These are phyloP conservation scores for Cucurbita argyrosperma DNA, from an alignment of 306 rosid species.

Conservation along the genomic window DNA sequence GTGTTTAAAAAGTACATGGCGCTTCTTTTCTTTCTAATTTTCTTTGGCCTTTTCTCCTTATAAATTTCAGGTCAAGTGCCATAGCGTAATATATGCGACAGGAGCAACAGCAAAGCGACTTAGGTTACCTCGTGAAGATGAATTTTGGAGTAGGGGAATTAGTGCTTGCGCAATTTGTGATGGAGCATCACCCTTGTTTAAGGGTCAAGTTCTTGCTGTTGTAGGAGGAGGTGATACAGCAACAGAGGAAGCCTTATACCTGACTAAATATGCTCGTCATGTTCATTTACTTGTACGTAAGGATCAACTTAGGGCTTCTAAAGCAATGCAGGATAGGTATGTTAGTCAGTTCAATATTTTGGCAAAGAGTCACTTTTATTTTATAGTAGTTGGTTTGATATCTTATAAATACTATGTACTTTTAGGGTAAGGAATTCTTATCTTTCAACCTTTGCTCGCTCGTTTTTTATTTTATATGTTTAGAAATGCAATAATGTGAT, in stretches of 20 bases:
- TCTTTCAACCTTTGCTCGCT: not conserved
- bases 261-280: constrained; percentile 86
- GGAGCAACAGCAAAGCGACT: constrained; percentile 92
- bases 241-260: constrained; percentile 80
- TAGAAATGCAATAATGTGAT: not conserved
- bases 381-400: not conserved
- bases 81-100: constrained; percentile 63
- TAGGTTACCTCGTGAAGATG: constrained; percentile 79
- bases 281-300: constrained; percentile 79
- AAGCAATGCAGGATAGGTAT: constrained; percentile 97
- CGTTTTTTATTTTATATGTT: not conserved
- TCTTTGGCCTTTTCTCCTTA: constrained; percentile 1
- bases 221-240: constrained; percentile 98
- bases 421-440: not conserved
- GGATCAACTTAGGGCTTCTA: constrained; percentile 83
- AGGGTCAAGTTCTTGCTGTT: constrained; percentile 89
- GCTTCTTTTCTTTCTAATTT: constrained; percentile 5
- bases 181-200: constrained; percentile 92
- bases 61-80: constrained; percentile 60
- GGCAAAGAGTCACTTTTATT: not conserved
- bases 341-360: constrained; percentile 13
- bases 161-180: constrained; percentile 99
- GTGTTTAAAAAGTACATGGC: not conserved
- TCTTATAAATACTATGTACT: not conserved
- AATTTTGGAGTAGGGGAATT: constrained; percentile 97